Percentiles rank a stretch among this genome's conserved stretches.
Conservation (phyloP, 768 basidiomycete genomes). For the Asterophora parasitica region DNA sequence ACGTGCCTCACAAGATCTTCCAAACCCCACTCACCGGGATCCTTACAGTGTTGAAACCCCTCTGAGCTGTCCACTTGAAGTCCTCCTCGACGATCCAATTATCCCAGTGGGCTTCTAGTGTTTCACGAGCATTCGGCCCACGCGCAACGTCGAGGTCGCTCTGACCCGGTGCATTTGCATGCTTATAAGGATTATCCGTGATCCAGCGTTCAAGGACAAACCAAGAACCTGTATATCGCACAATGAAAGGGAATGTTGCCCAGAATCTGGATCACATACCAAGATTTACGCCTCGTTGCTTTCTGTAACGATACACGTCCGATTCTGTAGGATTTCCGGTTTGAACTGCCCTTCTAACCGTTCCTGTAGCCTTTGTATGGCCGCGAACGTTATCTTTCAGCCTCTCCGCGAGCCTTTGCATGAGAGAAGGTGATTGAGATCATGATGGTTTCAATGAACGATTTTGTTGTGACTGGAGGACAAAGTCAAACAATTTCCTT, state of each 20-base stretch:
- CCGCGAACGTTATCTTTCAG: not conserved
- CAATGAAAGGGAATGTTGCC: not conserved
- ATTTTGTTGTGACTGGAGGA: not conserved
- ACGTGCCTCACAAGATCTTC: not conserved
- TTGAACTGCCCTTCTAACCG: not conserved
- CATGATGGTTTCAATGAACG: not conserved
- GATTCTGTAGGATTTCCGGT: not conserved
- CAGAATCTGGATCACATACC: constrained; percentile 40
- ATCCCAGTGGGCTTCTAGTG: constrained; percentile 71
- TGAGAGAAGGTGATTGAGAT: not conserved
- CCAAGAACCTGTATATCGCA: constrained; percentile 53
- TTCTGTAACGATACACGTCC: constrained; percentile 49
- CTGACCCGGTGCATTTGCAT: constrained; percentile 49
- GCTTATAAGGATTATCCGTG: constrained; percentile 48
- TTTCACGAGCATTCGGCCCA: constrained; percentile 41
- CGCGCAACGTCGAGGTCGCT: constrained; percentile 69
- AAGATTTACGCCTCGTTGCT: constrained; percentile 78
- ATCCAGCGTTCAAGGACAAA: constrained; percentile 82
- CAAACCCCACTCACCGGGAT: constrained; percentile 45
- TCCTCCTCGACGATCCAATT: constrained; percentile 63
- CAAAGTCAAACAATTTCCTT: too few species aligned
- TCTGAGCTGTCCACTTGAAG: constrained; percentile 53
- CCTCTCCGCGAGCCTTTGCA: constrained; percentile 2
- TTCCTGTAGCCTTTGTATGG: not conserved
- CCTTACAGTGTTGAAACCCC: constrained; percentile 59